Evolutionary conservation across 805 yeast genomes (phyloP), one percentile per base, ranked within the genome.

Genomic region (Suhomyces sp.): DNA sequence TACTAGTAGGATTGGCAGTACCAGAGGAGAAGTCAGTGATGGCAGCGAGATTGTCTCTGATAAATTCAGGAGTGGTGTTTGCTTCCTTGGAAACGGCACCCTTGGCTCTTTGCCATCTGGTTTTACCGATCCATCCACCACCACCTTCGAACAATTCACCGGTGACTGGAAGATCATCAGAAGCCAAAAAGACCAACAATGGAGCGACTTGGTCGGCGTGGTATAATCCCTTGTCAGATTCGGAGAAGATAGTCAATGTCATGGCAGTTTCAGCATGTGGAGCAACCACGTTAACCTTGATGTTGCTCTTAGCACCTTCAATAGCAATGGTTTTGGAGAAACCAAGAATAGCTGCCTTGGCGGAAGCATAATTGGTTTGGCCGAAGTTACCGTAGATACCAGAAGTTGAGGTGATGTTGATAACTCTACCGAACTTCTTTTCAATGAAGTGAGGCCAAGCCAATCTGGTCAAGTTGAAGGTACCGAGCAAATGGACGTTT

Each of bases 371-470:
- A 69, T 91, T 91, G 25, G 96, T 87, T 68, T 91, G 98, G 33
- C 98, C 98, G 67, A 91, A 91, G 70, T 84, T 88, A 46, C 98
- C 98, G 62, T 91, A 91, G 49, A 91, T 88, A 47, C 98, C 98
- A 2, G 97, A 88, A 7, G 98, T 91, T 13, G 96, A 88, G 16
- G 97, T 76, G 28, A 95, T 86, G 64, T 91, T 91, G 48, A 91
- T 76, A 38, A 91, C 81, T 45, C 79, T 74, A 49, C 98, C 97
- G 36, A 75, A 73, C 48, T 81, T 78, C 63, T 90, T 88, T 57
- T 86, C 76, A 37, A 74, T 47, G 60, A 91, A 86, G 46, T 83
- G 68, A 23, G 96, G 97, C 97, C 97, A 91, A 7, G 91, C 96
- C 35, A 90, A 83, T 56, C 85, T 83, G 48, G 88, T 78, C 58